These are phyloP conservation scores for Theobroma cacao DNA, from an alignment of 345 rosid genomes.

Conservation along the genomic window DNA sequence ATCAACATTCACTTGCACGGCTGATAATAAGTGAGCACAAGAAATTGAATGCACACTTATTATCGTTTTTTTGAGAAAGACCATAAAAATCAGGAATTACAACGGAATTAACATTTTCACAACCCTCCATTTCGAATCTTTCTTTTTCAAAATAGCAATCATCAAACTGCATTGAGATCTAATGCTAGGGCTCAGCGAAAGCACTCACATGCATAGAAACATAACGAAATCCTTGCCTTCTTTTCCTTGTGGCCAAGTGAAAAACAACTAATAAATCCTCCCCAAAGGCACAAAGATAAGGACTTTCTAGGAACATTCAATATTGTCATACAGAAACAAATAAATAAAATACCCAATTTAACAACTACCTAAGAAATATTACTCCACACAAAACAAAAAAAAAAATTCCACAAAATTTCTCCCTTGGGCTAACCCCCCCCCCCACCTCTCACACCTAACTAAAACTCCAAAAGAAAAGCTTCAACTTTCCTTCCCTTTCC, in stretches of 20 bases:
- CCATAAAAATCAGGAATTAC: not conserved
- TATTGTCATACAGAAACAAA: not conserved
- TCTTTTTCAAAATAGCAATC: not conserved
- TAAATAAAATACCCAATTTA: not conserved
- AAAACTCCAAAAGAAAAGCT: not conserved
- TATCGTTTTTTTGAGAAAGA: not conserved
- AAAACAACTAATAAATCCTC: not conserved
- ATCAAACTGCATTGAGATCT: not conserved
- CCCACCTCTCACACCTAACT: too few relatives aligned
- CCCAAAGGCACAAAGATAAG: not conserved
- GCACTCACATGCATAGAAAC: not conserved
- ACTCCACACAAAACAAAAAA: not conserved
- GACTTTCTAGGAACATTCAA: not conserved
- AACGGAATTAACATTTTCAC: not conserved
- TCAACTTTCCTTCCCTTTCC: not conserved
- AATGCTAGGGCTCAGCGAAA: not conserved
- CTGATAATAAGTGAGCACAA: not conserved
- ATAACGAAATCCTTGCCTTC: not conserved
- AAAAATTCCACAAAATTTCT: not conserved
- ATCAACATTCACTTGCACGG: not conserved
- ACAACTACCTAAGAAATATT: not conserved
- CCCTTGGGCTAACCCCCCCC: not conserved
- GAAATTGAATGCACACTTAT: not conserved
- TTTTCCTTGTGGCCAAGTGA: not conserved
- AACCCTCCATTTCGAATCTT: not conserved